phyloP scores from a whole-genome alignment of 2,329 filamentous ascomycete genomes.

The Aspergillus bombycis region DNA sequence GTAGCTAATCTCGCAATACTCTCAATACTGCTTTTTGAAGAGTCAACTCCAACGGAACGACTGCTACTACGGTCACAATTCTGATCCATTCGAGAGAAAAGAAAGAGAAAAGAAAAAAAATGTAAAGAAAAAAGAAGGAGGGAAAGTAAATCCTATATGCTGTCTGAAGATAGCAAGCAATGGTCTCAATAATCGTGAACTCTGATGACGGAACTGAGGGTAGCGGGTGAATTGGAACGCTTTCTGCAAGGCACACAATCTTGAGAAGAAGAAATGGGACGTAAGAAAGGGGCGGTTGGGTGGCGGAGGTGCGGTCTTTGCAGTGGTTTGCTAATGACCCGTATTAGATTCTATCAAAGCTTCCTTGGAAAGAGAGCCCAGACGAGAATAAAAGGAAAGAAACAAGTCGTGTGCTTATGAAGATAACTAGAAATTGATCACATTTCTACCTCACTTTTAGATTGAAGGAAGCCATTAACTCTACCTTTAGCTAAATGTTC shows the following conservation, averaged over 20 bases:
- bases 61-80: background rate
- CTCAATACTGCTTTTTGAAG: slow-evolving; percentile 8
- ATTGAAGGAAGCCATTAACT: background rate
- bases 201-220: background rate
- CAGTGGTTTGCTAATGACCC: background rate
- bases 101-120: too few species aligned
- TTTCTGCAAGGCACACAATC: background rate
- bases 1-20: slow-evolving; percentile 7
- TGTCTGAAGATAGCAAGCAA: background rate
- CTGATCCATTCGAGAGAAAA: background rate
- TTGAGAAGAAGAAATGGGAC: background rate
- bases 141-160: background rate
- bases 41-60: background rate
- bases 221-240: background rate
- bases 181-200: background rate
- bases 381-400: background rate
- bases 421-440: background rate
- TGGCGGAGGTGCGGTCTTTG: background rate
- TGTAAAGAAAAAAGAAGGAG: background rate
- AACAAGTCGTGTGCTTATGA: background rate
- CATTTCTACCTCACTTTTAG: background rate
- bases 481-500: background rate
- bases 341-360: background rate
- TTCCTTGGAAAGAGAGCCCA: background rate
- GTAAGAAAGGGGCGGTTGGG: background rate